Evolutionary conservation across 805 yeast genomes (phyloP), one percentile per base, ranked within the genome.

Genomic region (Grigorovia jiainica): DNA sequence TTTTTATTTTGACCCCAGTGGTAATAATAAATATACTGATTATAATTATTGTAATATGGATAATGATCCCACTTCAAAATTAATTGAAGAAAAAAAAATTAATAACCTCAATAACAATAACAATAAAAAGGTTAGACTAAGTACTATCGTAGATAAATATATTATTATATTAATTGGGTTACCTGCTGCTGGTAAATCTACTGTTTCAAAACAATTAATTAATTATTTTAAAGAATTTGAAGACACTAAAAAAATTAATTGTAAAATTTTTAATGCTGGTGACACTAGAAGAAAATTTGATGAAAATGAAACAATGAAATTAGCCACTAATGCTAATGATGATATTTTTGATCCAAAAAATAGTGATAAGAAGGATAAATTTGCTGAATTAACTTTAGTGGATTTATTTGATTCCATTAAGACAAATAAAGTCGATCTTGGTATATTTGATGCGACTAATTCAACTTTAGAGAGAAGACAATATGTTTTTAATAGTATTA

Each of bases 101-200:
- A n/a, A n/a, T n/a, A n/a, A n/a, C n/a, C n/a, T n/a, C n/a, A n/a
- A n/a, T n/a, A n/a, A n/a, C n/a, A n/a, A n/a, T n/a, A n/a, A n/a
- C n/a, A n/a, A n/a, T n/a, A n/a, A n/a, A n/a, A n/a, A n/a, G n/a
- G n/a, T n/a, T n/a, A n/a, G n/a, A n/a, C n/a, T n/a, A n/a, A n/a
- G n/a, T n/a, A n/a, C n/a, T n/a, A n/a, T n/a, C n/a, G n/a, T n/a
- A n/a, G n/a, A n/a, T 31, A 79, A 78, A 57, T 70, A 79, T 56
- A 79, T 82, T 17, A 73, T 82, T 42, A 78, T 82, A 9, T 70
- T 83, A 63, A 84, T 82, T 9, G 90, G 90, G 0, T 64, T 82
- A 27, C 90, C 90, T 1, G 90, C 90, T 1, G 65, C 82, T 39
- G 90, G 90, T 7, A 82, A 82, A 57, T 78, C 85, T 2, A 79